Evolutionary conservation across 2,329 filamentous ascomycete species (phyloP).

Genomic region (Verticillium dahliae): DNA sequence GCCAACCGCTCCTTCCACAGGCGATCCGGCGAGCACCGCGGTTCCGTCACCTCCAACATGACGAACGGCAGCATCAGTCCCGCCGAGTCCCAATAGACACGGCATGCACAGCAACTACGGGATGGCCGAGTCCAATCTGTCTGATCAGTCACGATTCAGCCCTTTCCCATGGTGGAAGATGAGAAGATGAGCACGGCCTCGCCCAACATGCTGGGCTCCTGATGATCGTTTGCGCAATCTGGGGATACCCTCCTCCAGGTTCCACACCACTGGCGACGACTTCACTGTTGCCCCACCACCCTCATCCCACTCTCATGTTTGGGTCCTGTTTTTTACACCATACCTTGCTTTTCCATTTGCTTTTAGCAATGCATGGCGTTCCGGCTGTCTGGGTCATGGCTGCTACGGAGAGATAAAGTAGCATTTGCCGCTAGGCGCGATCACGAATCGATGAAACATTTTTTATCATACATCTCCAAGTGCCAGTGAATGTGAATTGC

Average conservation of each 20-base stretch:
- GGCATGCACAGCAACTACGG: neutral
- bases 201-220: neutral
- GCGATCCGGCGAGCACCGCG: slow-evolving; percentile 9
- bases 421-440: neutral
- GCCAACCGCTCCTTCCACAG: slow-evolving; percentile 36
- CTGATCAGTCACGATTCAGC: neutral
- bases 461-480: neutral
- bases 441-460: neutral
- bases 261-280: neutral
- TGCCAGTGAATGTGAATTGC: no score
- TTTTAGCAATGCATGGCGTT: neutral
- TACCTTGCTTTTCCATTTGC: neutral
- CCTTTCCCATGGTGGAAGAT: neutral
- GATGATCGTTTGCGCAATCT: neutral
- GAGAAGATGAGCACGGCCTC: no score
- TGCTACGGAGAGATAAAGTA: neutral
- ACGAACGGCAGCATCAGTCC: slow-evolving; percentile 19
- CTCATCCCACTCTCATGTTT: neutral
- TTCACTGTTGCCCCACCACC: neutral
- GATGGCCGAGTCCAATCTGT: neutral
- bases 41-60: slow-evolving; percentile 11
- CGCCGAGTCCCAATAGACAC: neutral
- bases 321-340: neutral
- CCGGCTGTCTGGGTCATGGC: neutral
- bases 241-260: neutral